phyloP scores from a whole-genome alignment of 805 yeast genomes.

The Scheffersomyces ergatensis region DNA sequence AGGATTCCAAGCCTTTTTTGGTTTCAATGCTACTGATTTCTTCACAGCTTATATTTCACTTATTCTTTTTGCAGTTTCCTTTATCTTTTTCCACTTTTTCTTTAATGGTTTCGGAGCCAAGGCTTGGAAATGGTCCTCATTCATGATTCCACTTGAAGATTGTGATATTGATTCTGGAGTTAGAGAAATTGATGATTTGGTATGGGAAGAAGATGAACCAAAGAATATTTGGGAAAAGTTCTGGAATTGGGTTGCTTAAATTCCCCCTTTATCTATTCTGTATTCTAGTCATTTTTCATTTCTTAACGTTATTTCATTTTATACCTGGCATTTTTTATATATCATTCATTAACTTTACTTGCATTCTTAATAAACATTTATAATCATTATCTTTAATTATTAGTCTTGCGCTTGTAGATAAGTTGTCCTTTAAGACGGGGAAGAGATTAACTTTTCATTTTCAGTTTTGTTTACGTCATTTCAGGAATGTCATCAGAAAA shows the following conservation, averaged over 20 bases:
- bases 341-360: too few species aligned
- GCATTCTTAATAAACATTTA: too few species aligned
- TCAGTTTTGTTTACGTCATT: too few species aligned
- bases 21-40: conserved; percentile 53
- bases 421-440: too few species aligned
- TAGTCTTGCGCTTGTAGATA: too few species aligned
- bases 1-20: conserved; percentile 66
- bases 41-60: conserved; percentile 72
- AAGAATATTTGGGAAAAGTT: conserved; percentile 53
- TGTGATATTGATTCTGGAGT: conserved; percentile 70
- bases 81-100: conserved; percentile 53
- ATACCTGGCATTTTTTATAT: not conserved
- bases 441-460: too few species aligned
- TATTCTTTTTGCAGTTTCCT: conserved; percentile 54
- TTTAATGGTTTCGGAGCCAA: conserved; percentile 39
- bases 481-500: too few species aligned
- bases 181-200: conserved; percentile 57
- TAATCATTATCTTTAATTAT: too few species aligned
- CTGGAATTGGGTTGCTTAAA: conserved; percentile 40
- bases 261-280: not conserved
- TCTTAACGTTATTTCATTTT: not conserved
- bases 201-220: conserved; percentile 56
- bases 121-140: conserved; percentile 28
- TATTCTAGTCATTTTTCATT: not conserved
- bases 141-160: conserved; percentile 50